phyloP scores from a whole-genome alignment of 179 eudicot species.

The Nepenthes alata region DNA sequence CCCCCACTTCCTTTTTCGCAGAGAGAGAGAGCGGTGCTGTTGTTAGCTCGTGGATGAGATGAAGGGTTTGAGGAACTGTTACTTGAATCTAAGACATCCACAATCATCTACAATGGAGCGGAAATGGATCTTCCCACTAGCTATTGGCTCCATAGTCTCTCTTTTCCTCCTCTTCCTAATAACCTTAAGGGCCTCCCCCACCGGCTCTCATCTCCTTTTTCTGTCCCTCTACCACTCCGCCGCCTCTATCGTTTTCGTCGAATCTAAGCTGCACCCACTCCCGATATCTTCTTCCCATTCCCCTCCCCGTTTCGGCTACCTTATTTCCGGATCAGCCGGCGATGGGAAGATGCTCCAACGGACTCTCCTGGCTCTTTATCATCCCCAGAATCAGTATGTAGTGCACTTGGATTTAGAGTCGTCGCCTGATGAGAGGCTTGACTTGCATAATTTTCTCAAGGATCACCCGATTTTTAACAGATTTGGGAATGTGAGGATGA shows the following conservation, averaged over 20 bases:
- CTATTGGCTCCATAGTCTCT: conserved; percentile 41
- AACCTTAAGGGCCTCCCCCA: conserved; percentile 45
- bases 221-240: conserved; percentile 18
- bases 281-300: conserved; percentile 29
- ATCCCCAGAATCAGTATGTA: conserved; percentile 68
- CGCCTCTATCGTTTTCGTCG: conserved; percentile 46
- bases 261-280: conserved; percentile 53
- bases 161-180: conserved; percentile 52
- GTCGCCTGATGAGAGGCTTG: conserved; percentile 49
- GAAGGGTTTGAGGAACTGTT: conserved; percentile 40
- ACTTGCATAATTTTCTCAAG: conserved; percentile 39
- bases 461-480: conserved; percentile 39
- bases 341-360: conserved; percentile 49
- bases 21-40: not conserved
- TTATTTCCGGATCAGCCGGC: conserved; percentile 59
- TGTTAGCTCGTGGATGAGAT: conserved; percentile 35
- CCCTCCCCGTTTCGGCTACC: conserved; percentile 56
- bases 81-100: conserved; percentile 31
- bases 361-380: conserved; percentile 56
- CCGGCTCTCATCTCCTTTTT: conserved; percentile 22
- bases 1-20: no score
- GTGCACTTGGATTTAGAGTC: conserved; percentile 73
- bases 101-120: conserved; percentile 22
- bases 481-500: conserved; percentile 64
- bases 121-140: conserved; percentile 66